Percentiles rank a stretch among this genome's conserved stretches.
Evolutionary conservation across 73 alveolate genomes (phyloP).

Genomic region (Paramecium caudatum): DNA sequence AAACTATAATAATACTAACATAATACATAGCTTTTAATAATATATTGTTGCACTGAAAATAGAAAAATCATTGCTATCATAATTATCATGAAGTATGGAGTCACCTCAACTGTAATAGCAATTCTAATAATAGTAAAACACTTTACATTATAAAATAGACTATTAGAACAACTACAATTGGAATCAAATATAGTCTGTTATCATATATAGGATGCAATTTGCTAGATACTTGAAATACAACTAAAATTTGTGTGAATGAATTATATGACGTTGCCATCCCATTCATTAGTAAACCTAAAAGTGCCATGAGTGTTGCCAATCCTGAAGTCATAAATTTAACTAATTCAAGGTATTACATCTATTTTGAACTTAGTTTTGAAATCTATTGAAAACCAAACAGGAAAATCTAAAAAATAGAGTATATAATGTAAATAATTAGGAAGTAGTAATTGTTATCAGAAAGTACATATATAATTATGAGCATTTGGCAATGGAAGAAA

Average conservation of each 20-base stretch:
- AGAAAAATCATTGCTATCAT: background rate
- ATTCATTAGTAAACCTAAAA: background rate
- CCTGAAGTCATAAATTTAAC: slow-evolving; percentile 23
- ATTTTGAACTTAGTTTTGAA: background rate
- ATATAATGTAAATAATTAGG: background rate
- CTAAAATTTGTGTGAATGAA: background rate
- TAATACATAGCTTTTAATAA: slow-evolving; percentile 14
- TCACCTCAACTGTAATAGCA: background rate
- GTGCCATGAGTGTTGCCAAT: background rate
- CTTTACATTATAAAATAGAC: background rate
- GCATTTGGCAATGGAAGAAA: slow-evolving; percentile 2
- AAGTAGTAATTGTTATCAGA: slow-evolving; percentile 13
- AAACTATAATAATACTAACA: background rate
- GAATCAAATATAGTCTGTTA: slow-evolving; percentile 6
- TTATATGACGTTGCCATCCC: background rate
- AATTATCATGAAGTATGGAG: background rate
- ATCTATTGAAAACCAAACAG: background rate
- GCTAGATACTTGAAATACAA: background rate
- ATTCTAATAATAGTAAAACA: background rate
- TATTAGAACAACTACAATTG: background rate
- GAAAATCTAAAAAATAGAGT: background rate
- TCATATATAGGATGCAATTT: slow-evolving; percentile 16
- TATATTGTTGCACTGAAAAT: background rate
- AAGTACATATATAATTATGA: background rate
- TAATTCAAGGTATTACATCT: background rate